These are phyloP conservation scores for Jamesozyma spencerorum DNA, from an alignment of 805 yeast genomes.

Conservation along the genomic window DNA sequence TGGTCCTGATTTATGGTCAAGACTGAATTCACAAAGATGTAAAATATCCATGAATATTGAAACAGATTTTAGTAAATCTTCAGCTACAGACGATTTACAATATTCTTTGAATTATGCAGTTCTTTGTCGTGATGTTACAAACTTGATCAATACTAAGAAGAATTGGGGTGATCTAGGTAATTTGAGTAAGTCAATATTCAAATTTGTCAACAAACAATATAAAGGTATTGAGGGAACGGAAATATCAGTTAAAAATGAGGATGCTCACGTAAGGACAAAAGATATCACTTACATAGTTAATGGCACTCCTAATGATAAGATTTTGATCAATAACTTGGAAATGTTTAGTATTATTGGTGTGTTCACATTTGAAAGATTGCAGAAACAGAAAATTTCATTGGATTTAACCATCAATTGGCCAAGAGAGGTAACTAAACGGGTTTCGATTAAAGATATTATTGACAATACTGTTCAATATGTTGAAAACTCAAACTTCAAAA, in stretches of 20 bases:
- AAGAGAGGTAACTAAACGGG: slow-evolving; percentile 6
- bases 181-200: slow-evolving; percentile 40
- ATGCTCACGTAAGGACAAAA: slow-evolving; percentile 26
- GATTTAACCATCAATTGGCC: slow-evolving; percentile 43
- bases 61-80: slow-evolving; percentile 66
- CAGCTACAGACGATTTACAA: slow-evolving; percentile 69
- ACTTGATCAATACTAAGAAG: slow-evolving; percentile 35
- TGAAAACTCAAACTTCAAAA: slow-evolving; percentile 74
- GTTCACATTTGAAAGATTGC: slow-evolving; percentile 78
- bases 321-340: slow-evolving; percentile 42
- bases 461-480: slow-evolving; percentile 48
- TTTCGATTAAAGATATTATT: slow-evolving; percentile 34
- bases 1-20: slow-evolving; percentile 70
- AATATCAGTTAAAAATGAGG: slow-evolving; percentile 15
- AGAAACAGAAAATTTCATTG: slow-evolving; percentile 63
- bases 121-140: slow-evolving; percentile 55
- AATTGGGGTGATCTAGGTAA: slow-evolving; percentile 31
- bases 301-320: slow-evolving; percentile 10
- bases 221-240: slow-evolving; percentile 16
- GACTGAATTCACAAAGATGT: slow-evolving; percentile 59
- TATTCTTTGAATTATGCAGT: slow-evolving; percentile 86
- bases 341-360: slow-evolving; percentile 83
- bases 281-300: slow-evolving; percentile 18
- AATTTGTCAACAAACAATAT: slow-evolving; percentile 34
- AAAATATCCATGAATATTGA: slow-evolving; percentile 47